These are phyloP conservation scores for Penicillium aurantiogriseum DNA, from an alignment of 2,329 filamentous ascomycete genomes.

Conservation along the genomic window DNA sequence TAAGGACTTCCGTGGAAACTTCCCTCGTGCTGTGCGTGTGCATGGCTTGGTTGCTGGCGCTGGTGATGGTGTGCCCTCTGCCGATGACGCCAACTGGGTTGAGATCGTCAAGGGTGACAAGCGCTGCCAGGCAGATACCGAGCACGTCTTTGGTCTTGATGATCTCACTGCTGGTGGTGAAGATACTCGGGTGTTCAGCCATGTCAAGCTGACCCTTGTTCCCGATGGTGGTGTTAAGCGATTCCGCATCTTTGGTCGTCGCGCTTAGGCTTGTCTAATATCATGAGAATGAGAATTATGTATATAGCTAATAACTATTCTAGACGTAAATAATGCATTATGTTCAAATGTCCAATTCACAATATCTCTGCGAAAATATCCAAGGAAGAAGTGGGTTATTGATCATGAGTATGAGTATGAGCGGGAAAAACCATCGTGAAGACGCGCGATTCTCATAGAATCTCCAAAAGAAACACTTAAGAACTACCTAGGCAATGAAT, in stretches of 20 bases:
- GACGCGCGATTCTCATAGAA: not conserved
- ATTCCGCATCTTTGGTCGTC: slow-evolving; percentile 71
- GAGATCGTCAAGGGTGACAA: slow-evolving; percentile 39
- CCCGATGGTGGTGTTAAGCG: slow-evolving; percentile 92
- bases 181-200: slow-evolving; percentile 68
- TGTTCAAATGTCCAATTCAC: not conserved
- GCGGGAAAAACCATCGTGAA: not conserved
- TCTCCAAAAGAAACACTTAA: not conserved
- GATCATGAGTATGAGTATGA: not conserved
- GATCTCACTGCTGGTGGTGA: slow-evolving; percentile 47
- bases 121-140: slow-evolving; percentile 40
- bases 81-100: slow-evolving; percentile 38
- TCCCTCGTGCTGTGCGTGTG: slow-evolving; percentile 42
- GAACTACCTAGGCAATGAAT: not conserved
- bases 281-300: slow-evolving; percentile 3
- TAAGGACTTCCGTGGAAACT: slow-evolving; percentile 48
- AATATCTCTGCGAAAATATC: not conserved
- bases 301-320: not conserved
- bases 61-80: slow-evolving; percentile 27
- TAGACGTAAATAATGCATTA: not conserved
- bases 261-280: slow-evolving; percentile 26
- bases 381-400: not conserved
- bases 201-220: slow-evolving; percentile 88
- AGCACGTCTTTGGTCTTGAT: slow-evolving; percentile 41
- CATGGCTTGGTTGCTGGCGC: slow-evolving; percentile 32